Base-by-base conservation (phyloP, 805 yeast species). In the Hanseniaspora clermontiae region DNA sequence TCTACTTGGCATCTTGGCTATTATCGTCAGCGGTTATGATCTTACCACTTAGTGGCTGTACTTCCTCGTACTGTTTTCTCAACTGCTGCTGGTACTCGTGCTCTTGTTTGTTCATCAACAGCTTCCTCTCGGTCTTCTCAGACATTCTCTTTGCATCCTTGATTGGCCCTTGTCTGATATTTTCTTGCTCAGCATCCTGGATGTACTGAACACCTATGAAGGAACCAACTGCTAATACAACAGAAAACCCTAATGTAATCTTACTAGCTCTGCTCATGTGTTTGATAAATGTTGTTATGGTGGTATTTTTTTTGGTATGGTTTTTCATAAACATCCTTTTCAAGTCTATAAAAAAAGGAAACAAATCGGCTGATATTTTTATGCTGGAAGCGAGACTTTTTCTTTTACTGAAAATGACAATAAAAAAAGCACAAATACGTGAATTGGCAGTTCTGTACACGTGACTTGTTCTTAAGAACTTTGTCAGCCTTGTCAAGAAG, bases 251-350 rank as follows among this genome's bases (percentile, higher is more conserved):
- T 43, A 87, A 75, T 3, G 95, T 87, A 34, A 83, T 69, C 66
- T 84, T 87, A 38, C 95, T 81, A 1, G 90, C 87, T 51, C 84
- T 77, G 34, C 95, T 86, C 96, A 87, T 87, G 27, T 31, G 5
- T 24, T 12, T 6, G 27, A 5, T 24, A 24, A 5, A 24, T 24
- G 27, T 24, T 3, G 27, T 27, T 38, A 38, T n/a, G 5, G n/a
- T 38, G n/a, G n/a, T n/a, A n/a, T n/a, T n/a, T n/a, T n/a, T n/a
- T n/a, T 11, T 38, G 17, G 5, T 17, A n/a, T n/a, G 17, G 42
- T 38, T 38, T 9, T 12, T 32, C n/a, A 11, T 32, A 32, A 11
- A 32, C 36, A 10, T 32, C 9, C 5, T 31, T 32, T 32, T 32
- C 10, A 5, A 32, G 36, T 7, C 12, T 2, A 32, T 32, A 11